Base-by-base conservation (phyloP, 2,329 filamentous ascomycete genomes). In the Aspergillus sp. region DNA sequence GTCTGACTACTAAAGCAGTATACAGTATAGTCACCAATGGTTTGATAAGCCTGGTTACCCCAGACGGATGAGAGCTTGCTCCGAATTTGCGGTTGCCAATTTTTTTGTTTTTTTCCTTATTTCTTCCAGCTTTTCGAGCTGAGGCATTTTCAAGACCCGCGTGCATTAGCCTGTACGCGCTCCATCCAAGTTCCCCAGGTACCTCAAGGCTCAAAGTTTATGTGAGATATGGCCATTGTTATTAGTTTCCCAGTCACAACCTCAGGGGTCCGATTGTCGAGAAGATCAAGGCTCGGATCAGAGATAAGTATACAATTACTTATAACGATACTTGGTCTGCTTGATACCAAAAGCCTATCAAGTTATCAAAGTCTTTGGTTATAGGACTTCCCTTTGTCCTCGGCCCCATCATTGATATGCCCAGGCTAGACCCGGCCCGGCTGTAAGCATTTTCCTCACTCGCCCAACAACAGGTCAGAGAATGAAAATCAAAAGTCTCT, bases 81-180 rank as follows among this genome's bases (percentile, higher is more conserved):
- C 13, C 13, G 7, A 34, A 57, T 53, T 53, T 28, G 49, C 31
- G 34, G n/a, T 53, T 57, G 54, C 54, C 57, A 56, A 57, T 41
- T 53, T 34, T 17, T 34, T 41, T 43, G 9, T 46, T 53, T 56
- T 38, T 38, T 38, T 48, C 45, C 25, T 57, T 47, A 45, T 55
- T 47, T 52, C 43, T 47, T 45, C 17, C 41, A 46, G 31, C 28
- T 51, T 55, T 60, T 53, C 49, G 25, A 49, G 54, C 23, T 61
- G 59, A 61, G 59, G 59, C 59, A 61, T 61, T 61, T 61, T 47
- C 38, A 17, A 47, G 41, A 56, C 45, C 34, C n/a, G 48, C 54
- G 48, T 60, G 59, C 59, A 61, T 57, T 46, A 19, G 31, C 52
- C n/a, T 54, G 34, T 51, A 23, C 48, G 30, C 47, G 25, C 49